Percentiles rank a stretch among this genome's conserved stretches.
Conservation (phyloP, 768 basidiomycete species). For the Trametes villosa region DNA sequence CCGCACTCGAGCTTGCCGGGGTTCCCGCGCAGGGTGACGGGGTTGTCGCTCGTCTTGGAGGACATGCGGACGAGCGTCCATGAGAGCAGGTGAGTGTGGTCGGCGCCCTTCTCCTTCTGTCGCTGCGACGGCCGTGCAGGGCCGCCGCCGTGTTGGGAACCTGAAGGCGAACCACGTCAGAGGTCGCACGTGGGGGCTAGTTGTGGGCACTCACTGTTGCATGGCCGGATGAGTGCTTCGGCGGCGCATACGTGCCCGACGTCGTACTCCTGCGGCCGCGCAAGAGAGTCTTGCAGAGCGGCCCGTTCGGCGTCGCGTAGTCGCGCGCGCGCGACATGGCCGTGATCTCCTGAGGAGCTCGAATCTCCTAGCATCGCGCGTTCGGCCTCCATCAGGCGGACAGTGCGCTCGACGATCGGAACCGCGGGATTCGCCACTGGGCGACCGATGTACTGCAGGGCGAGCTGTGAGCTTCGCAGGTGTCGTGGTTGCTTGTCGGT, state of each 20-base stretch:
- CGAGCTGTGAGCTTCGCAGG: slow-evolving; percentile 18
- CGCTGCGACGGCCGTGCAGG: not conserved
- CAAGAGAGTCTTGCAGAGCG: slow-evolving; percentile 10
- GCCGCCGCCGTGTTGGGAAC: slow-evolving; percentile 3
- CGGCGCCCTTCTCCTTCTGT: not conserved
- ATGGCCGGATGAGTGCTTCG: slow-evolving; percentile 23
- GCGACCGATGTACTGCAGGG: slow-evolving; percentile 9
- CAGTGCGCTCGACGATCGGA: slow-evolving; percentile 14
- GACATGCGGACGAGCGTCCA: slow-evolving; percentile 25
- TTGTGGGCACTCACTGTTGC: slow-evolving; percentile 12
- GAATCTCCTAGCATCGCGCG: not conserved
- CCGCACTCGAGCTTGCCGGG: slow-evolving; percentile 21
- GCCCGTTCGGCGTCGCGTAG: slow-evolving; percentile 11
- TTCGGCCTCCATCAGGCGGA: slow-evolving; percentile 10
- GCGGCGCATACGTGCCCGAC: slow-evolving; percentile 24
- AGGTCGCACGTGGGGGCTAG: not conserved
- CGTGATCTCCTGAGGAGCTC: not conserved
- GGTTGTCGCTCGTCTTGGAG: slow-evolving; percentile 16
- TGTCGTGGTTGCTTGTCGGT: slow-evolving; percentile 5
- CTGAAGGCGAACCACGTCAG: not conserved
- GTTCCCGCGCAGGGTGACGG: slow-evolving; percentile 14
- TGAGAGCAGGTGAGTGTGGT: slow-evolving; percentile 26
- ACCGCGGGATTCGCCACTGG: slow-evolving; percentile 17
- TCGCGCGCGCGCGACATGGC: slow-evolving; percentile 2
- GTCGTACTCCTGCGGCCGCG: slow-evolving; percentile 18